These are phyloP conservation scores for Suhomyces vadensis DNA, from an alignment of 805 yeast genomes.

Conservation along the genomic window DNA sequence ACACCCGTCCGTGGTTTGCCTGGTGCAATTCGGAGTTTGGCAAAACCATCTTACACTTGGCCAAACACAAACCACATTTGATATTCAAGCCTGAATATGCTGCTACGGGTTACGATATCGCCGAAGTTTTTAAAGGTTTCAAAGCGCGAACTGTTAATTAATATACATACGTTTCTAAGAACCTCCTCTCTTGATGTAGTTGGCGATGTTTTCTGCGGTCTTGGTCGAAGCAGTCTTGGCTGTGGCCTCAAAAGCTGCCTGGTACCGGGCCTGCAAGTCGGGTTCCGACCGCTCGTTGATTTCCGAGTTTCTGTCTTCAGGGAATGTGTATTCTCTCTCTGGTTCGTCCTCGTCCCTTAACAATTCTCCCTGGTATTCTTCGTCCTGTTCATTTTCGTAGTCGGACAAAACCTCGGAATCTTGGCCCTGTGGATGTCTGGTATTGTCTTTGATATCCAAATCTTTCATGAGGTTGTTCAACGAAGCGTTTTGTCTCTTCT, in stretches of 20 bases:
- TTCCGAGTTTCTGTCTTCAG: constrained; percentile 66
- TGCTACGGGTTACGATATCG: constrained; percentile 30
- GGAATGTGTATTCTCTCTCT: constrained; percentile 68
- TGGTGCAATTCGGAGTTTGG: constrained; percentile 95
- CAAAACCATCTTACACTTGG: constrained; percentile 76
- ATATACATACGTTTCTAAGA: neutral
- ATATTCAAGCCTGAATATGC: constrained; percentile 52
- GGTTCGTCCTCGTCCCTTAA: constrained; percentile 45
- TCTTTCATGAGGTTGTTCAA: constrained; percentile 80
- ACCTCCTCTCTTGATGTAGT: constrained; percentile 49
- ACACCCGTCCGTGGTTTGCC: constrained; percentile 87
- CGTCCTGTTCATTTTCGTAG: constrained; percentile 49
- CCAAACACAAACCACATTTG: constrained; percentile 69
- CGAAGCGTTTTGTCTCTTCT: constrained; percentile 67
- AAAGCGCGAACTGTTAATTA: neutral
- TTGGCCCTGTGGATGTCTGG: constrained; percentile 19
- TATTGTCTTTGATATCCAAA: constrained; percentile 59
- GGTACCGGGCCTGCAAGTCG: constrained; percentile 66
- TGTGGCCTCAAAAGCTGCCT: constrained; percentile 65
- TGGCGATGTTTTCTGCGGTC: constrained; percentile 73
- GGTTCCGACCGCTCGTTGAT: constrained; percentile 48
- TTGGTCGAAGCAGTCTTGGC: constrained; percentile 62
- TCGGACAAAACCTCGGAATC: constrained; percentile 55
- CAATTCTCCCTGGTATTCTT: constrained; percentile 46
- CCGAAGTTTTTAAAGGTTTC: constrained; percentile 15